Conservation (phyloP, 2,329 filamentous ascomycete genomes). For the Cercospora sp. region DNA sequence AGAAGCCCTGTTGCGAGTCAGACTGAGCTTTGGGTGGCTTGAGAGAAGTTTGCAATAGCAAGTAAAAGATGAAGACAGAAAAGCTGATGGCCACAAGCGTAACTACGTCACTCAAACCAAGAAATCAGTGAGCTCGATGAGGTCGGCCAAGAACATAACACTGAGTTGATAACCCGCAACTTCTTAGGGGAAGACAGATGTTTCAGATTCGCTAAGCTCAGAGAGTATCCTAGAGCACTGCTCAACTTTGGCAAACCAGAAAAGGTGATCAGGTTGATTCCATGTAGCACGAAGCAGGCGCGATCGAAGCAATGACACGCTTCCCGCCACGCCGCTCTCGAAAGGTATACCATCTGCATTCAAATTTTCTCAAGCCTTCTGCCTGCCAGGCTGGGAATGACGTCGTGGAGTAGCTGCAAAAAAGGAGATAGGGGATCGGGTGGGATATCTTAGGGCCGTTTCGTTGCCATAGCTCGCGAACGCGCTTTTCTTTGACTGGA, state of each 20-base stretch:
- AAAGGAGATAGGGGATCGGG: background rate
- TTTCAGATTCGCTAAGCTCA: slow-evolving; percentile 1
- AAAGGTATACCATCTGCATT: background rate
- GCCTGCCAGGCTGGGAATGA: background rate
- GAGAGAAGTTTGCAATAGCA: too few relatives aligned
- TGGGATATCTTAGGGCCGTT: slow-evolving; percentile 3
- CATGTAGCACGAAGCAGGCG: background rate
- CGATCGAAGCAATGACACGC: background rate
- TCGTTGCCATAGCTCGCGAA: background rate
- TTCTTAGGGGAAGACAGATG: background rate
- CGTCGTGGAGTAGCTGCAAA: background rate
- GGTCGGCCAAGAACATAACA: too few relatives aligned
- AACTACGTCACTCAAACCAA: too few relatives aligned
- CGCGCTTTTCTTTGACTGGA: slow-evolving; percentile 1
- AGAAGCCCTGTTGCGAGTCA: too few relatives aligned
- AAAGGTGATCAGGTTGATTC: background rate
- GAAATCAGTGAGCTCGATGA: too few relatives aligned
- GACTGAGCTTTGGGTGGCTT: too few relatives aligned
- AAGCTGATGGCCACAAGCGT: too few relatives aligned
- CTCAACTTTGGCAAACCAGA: background rate
- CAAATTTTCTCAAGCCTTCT: background rate
- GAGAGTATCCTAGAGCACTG: background rate
- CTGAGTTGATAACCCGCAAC: too few relatives aligned
- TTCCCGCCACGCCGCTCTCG: background rate
- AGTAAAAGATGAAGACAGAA: too few relatives aligned